Percentiles rank a stretch among this genome's conserved stretches.
Conservation (phyloP, 495 filamentous ascomycete species). For the Penicillium ucsense region DNA sequence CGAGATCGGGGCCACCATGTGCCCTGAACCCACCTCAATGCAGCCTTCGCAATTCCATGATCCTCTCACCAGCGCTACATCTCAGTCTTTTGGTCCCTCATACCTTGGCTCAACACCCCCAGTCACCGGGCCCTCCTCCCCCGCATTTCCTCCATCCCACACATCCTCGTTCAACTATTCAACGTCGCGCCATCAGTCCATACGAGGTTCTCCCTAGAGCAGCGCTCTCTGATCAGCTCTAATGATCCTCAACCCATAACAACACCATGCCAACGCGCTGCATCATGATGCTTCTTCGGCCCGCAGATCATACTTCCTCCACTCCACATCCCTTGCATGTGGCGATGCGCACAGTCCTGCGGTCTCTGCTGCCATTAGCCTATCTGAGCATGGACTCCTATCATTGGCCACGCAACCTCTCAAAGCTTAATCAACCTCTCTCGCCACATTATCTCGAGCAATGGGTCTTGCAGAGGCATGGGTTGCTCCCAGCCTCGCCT, state of each 20-base stretch:
- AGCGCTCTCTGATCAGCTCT: not conserved
- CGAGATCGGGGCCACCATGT: constrained; percentile 21
- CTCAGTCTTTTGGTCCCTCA: constrained; percentile 21
- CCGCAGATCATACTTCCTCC: not conserved
- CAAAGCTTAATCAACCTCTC: no score
- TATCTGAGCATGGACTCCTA: no score
- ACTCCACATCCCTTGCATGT: constrained; percentile 11
- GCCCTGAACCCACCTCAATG: constrained; percentile 5
- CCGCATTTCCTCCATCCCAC: constrained; percentile 23
- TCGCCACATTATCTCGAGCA: no score
- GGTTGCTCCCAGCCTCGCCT: constrained; percentile 16
- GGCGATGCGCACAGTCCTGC: not conserved
- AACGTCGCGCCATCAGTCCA: constrained; percentile 22
- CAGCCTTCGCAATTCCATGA: constrained; percentile 14
- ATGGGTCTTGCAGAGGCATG: not conserved
- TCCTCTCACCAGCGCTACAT: constrained; percentile 16
- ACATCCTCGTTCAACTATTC: constrained; percentile 22
- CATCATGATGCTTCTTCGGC: not conserved
- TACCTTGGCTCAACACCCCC: constrained; percentile 28
- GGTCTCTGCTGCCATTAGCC: no score
- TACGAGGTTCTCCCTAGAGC: constrained; percentile 22
- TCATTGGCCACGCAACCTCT: no score
- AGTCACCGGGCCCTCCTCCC: constrained; percentile 31
- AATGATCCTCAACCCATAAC: no score
- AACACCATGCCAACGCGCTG: no score